Percentiles rank a stretch among this genome's conserved stretches.
These are phyloP conservation scores for Termitomyces heimii DNA, from an alignment of 768 basidiomycete species.

Conservation along the genomic window DNA sequence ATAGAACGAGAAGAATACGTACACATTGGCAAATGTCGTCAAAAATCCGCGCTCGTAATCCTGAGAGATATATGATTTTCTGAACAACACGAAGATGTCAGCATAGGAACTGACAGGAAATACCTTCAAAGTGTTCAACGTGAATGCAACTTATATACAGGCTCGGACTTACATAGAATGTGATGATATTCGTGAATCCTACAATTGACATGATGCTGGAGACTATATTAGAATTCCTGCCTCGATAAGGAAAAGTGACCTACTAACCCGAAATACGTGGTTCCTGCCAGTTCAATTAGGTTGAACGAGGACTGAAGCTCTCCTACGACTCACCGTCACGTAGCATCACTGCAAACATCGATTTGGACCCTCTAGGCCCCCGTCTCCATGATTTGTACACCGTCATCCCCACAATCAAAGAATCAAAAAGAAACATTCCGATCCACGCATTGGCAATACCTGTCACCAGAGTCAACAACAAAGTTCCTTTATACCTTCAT, in stretches of 20 bases:
- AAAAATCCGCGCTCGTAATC: neutral
- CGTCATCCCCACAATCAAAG: slow-evolving; percentile 35
- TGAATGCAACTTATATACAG: neutral
- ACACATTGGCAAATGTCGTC: neutral
- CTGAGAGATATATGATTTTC: neutral
- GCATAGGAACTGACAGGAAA: neutral
- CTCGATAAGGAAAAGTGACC: neutral
- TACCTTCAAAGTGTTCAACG: neutral
- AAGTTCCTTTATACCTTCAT: neutral
- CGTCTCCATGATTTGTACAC: slow-evolving; percentile 26
- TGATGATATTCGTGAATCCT: slow-evolving; percentile 15
- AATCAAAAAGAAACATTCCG: slow-evolving; percentile 32
- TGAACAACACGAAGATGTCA: neutral
- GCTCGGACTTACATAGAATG: slow-evolving; percentile 14
- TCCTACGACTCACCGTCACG: slow-evolving; percentile 29
- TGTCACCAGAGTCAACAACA: slow-evolving; percentile 9
- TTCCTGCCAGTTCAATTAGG: slow-evolving; percentile 15
- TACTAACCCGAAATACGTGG: slow-evolving; percentile 34
- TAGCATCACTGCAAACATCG: slow-evolving; percentile 26
- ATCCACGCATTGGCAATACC: slow-evolving; percentile 34
- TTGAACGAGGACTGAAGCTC: neutral
- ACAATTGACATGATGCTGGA: slow-evolving; percentile 17
- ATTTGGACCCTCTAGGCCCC: slow-evolving; percentile 13
- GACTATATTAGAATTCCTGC: neutral
- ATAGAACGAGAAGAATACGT: neutral